These are phyloP conservation scores for Anthoceros angustus DNA, from an alignment of 225 moss, liverwort and hornwort species.

Conservation along the genomic window DNA sequence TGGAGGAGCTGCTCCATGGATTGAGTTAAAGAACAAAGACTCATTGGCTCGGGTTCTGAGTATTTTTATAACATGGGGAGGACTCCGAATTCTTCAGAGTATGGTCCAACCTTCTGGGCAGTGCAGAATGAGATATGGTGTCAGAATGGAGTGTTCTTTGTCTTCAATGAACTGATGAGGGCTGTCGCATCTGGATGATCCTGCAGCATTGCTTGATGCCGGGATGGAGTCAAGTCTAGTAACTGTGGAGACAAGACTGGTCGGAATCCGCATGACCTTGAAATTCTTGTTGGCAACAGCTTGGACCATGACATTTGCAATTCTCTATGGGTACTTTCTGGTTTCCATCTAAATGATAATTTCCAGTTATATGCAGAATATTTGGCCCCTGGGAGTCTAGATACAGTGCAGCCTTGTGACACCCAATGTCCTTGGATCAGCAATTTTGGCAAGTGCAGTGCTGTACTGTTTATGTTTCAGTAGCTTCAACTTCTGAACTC, in stretches of 20 bases:
- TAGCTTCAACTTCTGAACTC: too few relatives aligned
- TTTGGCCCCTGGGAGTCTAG: background rate
- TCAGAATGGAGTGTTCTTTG: background rate
- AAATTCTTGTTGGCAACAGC: constrained; percentile 50
- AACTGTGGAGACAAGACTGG: constrained; percentile 54
- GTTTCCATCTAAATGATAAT: background rate
- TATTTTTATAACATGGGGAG: constrained; percentile 96
- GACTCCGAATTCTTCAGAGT: constrained; percentile 66
- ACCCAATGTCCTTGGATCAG: too few relatives aligned
- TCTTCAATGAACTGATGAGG: background rate
- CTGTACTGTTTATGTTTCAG: background rate
- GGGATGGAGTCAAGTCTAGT: constrained; percentile 63
- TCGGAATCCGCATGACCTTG: constrained; percentile 69
- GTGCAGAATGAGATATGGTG: background rate
- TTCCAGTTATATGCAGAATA: background rate
- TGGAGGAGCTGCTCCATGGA: constrained; percentile 60
- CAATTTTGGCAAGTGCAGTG: too few relatives aligned
- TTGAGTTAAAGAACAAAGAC: constrained; percentile 62
- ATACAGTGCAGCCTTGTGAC: background rate
- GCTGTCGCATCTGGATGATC: background rate
- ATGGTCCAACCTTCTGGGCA: background rate
- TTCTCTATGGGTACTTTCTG: constrained; percentile 52
- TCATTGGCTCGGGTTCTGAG: constrained; percentile 63
- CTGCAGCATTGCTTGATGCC: constrained; percentile 69
- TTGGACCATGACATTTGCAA: constrained; percentile 60